Base-by-base conservation (phyloP, 805 yeast genomes). In the Zygotorulaspora chibaensis region DNA sequence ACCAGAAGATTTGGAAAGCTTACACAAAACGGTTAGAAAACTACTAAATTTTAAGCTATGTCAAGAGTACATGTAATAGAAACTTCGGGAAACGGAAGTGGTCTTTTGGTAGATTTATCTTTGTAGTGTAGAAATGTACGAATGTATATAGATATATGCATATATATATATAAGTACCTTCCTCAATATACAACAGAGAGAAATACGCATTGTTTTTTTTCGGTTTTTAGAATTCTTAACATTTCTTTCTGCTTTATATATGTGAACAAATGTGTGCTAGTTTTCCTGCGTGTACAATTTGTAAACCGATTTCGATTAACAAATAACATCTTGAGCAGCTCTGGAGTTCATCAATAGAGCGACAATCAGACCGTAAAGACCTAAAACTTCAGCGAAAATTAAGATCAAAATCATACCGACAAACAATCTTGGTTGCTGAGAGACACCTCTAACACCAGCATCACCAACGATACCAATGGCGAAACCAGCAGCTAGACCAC, bases 381-480 rank as follows among this genome's bases (percentile, higher is more conserved):
- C 98, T 75, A 90, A 81, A 59, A 90, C 98, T 81, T 91, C 99
- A 55, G 97, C 96, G 74, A 91, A 91, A 88, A 91, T 91, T 73
- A 91, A 85, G 70, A 91, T 91, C 75, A 91, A 82, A 75, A 91
- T 87, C 95, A 91, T 91, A 70, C 98, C 98, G 55, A 91, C 98
- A 71, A 91, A 91, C 65, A 91, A 80, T 78, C 96, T 86, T 68
- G 97, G 97, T 74, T 91, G 99, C 72, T 90, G 97, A 53, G 96
- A 93, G 57, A 90, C 84, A 72, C 96, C 96, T 77, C 98, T 87
- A 48, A 91, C 98, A 79, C 99, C 99, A 48, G 96, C 97, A 69
- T 91, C 99, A 70, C 99, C 99, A 58, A 91, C 99, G 58, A 91
- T 91, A 75, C 99, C 99, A 74, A 91, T 91, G 69, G 99, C 97